Percentiles rank a stretch among this genome's conserved stretches.
These are phyloP conservation scores for Colletotrichum viniferum DNA, from an alignment of 2,329 filamentous ascomycete genomes.

Conservation along the genomic window DNA sequence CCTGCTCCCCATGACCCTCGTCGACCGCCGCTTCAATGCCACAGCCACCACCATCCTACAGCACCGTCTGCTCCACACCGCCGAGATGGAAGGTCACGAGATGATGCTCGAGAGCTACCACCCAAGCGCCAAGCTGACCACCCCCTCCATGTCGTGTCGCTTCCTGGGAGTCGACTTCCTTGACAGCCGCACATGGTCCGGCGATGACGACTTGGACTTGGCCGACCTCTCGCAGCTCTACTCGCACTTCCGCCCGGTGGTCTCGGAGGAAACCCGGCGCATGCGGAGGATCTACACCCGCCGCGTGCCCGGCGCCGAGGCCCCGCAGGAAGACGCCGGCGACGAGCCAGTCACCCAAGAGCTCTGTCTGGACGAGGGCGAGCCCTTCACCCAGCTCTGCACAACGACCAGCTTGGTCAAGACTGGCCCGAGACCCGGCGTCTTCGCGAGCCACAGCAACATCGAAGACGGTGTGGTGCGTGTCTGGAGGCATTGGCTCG, in stretches of 20 bases:
- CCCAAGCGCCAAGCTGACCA: conserved; percentile 69
- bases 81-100: conserved; percentile 64
- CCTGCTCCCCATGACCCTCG: conserved; percentile 61
- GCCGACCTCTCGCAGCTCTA: conserved; percentile 63
- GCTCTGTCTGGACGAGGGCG: conserved; percentile 69
- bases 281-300: conserved; percentile 28
- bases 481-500: conserved; percentile 76
- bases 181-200: conserved; percentile 39
- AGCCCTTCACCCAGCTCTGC: conserved; percentile 78
- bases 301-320: conserved; percentile 28
- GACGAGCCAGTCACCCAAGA: conserved; percentile 59
- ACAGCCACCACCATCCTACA: conserved; percentile 68
- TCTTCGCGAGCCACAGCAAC: conserved; percentile 69
- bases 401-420: conserved; percentile 72
- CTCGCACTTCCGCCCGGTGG: conserved; percentile 71
- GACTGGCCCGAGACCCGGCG: conserved; percentile 61
- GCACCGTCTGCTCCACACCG: conserved; percentile 64
- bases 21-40: conserved; percentile 68
- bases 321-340: conserved; percentile 30
- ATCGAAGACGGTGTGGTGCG: conserved; percentile 72
- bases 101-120: conserved; percentile 82
- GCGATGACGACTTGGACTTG: conserved; percentile 25
- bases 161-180: conserved; percentile 69
- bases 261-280: conserved; percentile 55
- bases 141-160: conserved; percentile 70